A percentile compares a stretch with the other conserved stretches of the same genome.
These are phyloP conservation scores for Saposhnikovia divaricata DNA, from an alignment of 129 eudicot species.

Conservation along the genomic window DNA sequence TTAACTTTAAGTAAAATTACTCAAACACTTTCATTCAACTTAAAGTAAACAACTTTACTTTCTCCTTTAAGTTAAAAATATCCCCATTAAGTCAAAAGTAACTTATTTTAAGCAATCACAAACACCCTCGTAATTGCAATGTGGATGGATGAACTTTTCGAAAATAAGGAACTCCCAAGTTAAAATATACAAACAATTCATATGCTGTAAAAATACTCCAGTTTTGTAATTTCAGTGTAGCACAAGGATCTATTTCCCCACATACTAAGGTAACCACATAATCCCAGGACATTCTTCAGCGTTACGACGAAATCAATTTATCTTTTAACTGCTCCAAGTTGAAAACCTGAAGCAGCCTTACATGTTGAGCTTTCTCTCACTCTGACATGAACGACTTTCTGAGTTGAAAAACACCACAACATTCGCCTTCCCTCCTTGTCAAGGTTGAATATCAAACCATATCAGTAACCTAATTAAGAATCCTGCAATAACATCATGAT, in stretches of 20 bases:
- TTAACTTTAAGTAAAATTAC: too few relatives aligned
- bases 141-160: not conserved
- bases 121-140: too few relatives aligned
- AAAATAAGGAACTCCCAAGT: not conserved
- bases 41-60: too few relatives aligned
- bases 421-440: not conserved
- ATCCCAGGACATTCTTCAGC: not conserved
- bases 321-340: not conserved
- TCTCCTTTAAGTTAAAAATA: too few relatives aligned
- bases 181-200: not conserved
- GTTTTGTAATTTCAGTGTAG: not conserved
- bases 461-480: not conserved
- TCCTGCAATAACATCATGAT: conserved; percentile 1
- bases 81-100: too few relatives aligned
- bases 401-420: not conserved
- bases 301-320: not conserved
- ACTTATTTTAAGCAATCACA: too few relatives aligned
- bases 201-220: conserved; percentile 1
- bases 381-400: not conserved
- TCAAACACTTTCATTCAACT: too few relatives aligned
- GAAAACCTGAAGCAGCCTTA: not conserved
- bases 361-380: not conserved
- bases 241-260: not conserved
- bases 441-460: not conserved
- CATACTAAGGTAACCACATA: not conserved